Base-by-base conservation (phyloP, 176 grass and related monocot species). In the Pharus latifolius region DNA sequence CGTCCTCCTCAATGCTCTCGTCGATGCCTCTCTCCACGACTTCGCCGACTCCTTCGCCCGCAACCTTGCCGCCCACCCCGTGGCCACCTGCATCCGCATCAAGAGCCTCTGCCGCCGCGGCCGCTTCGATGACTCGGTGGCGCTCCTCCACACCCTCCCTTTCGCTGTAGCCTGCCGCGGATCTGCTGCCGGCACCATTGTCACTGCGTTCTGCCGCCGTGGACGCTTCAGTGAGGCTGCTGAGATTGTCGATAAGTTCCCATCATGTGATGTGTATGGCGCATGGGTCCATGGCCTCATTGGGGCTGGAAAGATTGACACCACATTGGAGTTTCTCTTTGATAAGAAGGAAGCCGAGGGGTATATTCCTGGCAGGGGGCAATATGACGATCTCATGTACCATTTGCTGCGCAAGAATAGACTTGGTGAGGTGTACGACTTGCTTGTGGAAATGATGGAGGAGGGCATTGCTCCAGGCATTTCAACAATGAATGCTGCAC, bases 361-460 rank as follows among this genome's bases (percentile, higher is more conserved):
- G 37, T 98, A 94, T 46, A 76, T 93, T 50, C 90, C 84, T 47
- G 78, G 75, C 32, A 59, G 32, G 14, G 42, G 9, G 51, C 72
- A 60, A 1, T 98, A 92, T 58, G 72, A 80, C 57, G 55, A 56
- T 58, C 90, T 98, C 28, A n/a, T 88, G 10, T 57, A 74, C 79
- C 57, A 57, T 12, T 80, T 98, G 56, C 72, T 98, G 73, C 28
- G 37, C 69, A 35, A 61, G 45, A 93, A 88, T 63, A 77, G 70
- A 27, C 78, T 98, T 2, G 81, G 75, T 34, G 85, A 80, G 23
- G 87, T 90, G 17, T 98, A 93, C 63, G 84, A 91, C 47, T 63
- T 92, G 71, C 79, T 98, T 52, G 88, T 92, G 20, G 86, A 93
- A 85, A 91, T 98, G 90, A 93, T 98, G 75, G 90, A 98, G 72